Percentiles rank a stretch among this genome's conserved stretches.
Evolutionary conservation across 768 basidiomycete genomes (phyloP).

Genomic region (Rubroboletus pulcherrimus): DNA sequence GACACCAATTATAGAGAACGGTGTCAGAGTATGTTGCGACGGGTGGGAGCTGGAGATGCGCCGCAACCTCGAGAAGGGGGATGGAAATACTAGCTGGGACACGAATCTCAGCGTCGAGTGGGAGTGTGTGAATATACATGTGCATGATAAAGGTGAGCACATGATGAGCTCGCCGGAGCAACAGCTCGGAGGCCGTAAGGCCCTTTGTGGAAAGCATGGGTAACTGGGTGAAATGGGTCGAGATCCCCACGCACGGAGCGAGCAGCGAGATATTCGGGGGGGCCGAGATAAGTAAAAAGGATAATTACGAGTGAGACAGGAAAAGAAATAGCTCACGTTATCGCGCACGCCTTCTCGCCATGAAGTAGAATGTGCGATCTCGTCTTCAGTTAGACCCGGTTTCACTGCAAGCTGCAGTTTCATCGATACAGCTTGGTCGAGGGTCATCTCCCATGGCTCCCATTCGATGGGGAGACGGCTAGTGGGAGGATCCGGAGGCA

Average conservation of each 20-base stretch:
- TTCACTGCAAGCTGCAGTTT: conserved; percentile 56
- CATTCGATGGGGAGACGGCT: conserved; percentile 56
- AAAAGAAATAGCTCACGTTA: conserved; percentile 36
- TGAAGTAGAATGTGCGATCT: conserved; percentile 39
- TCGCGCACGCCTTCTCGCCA: conserved; percentile 53
- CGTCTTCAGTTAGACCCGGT: conserved; percentile 34
- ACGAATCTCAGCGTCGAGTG: conserved; percentile 44
- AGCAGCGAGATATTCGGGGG: neutral
- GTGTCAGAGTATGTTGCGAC: conserved; percentile 89
- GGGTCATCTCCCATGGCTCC: conserved; percentile 68
- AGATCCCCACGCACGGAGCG: neutral
- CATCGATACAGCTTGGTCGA: conserved; percentile 46
- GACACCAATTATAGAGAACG: conserved; percentile 83
- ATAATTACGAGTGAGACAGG: neutral
- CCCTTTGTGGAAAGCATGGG: conserved; percentile 45
- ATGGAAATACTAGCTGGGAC: conserved; percentile 71
- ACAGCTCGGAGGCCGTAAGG: conserved; percentile 47
- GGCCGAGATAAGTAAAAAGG: neutral
- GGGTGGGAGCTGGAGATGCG: conserved; percentile 75
- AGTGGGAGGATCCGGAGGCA: conserved; percentile 76
- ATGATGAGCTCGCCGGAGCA: conserved; percentile 68
- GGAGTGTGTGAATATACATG: conserved; percentile 70
- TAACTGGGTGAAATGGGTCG: conserved; percentile 40
- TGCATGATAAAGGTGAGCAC: conserved; percentile 73
- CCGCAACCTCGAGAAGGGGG: conserved; percentile 70